Evolutionary conservation across 78 protist genomes (phyloP), one percentile per base, ranked within the genome.

Genomic region (Dictyostelium citrinum): DNA sequence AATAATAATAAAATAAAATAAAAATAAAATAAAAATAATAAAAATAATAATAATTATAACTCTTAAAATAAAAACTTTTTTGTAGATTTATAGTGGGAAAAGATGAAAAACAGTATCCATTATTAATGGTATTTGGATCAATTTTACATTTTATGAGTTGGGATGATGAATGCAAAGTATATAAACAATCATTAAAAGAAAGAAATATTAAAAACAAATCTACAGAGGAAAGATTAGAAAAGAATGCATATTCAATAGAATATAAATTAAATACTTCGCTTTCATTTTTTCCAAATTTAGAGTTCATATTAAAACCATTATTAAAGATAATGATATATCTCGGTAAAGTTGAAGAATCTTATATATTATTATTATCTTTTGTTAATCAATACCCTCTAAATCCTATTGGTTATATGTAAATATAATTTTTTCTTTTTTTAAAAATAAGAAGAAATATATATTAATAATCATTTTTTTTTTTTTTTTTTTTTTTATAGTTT

Each of bases 321-420:
- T 29, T 80, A 22, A 49, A 80, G 39, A 16, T 58, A 14, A 24
- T 80, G 64, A 7, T 16, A 22, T 58, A 55, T 55, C n/a, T 39
- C 12, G 51, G n/a, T 4, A 80, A 33, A 55, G 37, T 58, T 16
- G 72, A 80, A 2, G 58, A 35, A 3, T 80, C 72, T 24, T 24
- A 27, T 24, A 7, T n/a, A 17, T 45, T 80, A 24, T 55, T 80
- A 80, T 80, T 58, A 12, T 45, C 37, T 7, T 55, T 55, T 37
- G 10, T 80, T 33, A 11, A 80, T 45, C 60, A 80, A 24, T 39
- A 80, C 35, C 84, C 72, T 24, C 31, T 55, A 27, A 80, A 80
- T 80, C 84, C 84, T 20, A 20, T 39, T 80, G 68, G 74, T 33
- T 80, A 80, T 58, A 80, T 12, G 84, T 80, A 80, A 27, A 61